Evolutionary conservation across 1,284 basidiomycete species (phyloP).

Genomic region (Filobasidium uniguttulatum): DNA sequence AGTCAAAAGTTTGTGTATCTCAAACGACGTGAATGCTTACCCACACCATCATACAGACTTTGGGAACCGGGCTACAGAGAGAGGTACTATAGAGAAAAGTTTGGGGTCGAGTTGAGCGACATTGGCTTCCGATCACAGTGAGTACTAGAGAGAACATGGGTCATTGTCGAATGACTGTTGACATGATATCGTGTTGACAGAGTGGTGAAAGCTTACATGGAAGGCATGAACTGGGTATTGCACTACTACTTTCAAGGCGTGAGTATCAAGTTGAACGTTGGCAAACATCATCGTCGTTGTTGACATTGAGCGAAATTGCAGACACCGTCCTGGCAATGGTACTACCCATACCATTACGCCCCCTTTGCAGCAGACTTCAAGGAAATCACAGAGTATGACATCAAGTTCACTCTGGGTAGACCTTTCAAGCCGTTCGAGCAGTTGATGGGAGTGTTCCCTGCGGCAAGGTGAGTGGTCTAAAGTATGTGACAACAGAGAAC

Average conservation of each 20-base stretch:
- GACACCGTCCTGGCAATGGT: constrained; percentile 99
- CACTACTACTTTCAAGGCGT: constrained; percentile 98
- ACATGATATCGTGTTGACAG: constrained; percentile 37
- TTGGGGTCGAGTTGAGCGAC: constrained; percentile 62
- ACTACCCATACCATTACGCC: constrained; percentile 95
- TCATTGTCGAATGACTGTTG: neutral
- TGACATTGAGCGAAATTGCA: constrained; percentile 29
- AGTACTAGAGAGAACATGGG: constrained; percentile 24
- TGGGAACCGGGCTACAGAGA: constrained; percentile 93
- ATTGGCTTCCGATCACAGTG: constrained; percentile 60
- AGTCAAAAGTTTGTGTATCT: constrained; percentile 34
- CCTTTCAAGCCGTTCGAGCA: constrained; percentile 98
- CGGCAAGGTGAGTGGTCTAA: constrained; percentile 52
- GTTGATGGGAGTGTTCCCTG: constrained; percentile 94
- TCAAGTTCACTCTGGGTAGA: constrained; percentile 56
- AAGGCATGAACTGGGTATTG: constrained; percentile 92
- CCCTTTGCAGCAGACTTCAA: constrained; percentile 94
- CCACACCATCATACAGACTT: constrained; percentile 42
- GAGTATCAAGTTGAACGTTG: constrained; percentile 26
- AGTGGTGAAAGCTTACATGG: constrained; percentile 70
- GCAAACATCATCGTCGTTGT: constrained; percentile 12
- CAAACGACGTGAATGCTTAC: neutral
- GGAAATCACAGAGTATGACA: constrained; percentile 62
- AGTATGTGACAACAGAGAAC: no score
- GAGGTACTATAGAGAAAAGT: constrained; percentile 91